phyloP scores from a whole-genome alignment of 2,329 filamentous ascomycete species.

The Triangularia setosa region DNA sequence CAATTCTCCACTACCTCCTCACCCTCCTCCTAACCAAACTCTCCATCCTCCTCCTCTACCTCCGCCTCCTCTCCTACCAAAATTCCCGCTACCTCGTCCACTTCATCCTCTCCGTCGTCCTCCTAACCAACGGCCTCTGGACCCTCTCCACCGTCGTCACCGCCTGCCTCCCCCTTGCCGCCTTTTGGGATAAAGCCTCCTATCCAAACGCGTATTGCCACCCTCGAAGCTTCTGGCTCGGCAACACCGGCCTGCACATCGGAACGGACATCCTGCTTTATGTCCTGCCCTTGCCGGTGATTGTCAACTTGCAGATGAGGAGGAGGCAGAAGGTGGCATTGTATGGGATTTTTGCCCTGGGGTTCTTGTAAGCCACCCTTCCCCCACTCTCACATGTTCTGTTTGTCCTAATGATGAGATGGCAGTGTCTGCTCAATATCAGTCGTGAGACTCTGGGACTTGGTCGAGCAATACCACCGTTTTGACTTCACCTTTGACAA shows the following conservation, averaged over 20 bases:
- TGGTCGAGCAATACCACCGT: conserved; percentile 24
- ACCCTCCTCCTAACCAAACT: conserved; percentile 29
- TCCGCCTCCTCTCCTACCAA: conserved; percentile 25
- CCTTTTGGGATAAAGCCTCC: conserved; percentile 25
- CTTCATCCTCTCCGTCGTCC: conserved; percentile 23
- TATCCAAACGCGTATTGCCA: conserved; percentile 25
- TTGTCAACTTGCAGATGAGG: conserved; percentile 16
- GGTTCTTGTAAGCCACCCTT: conserved; percentile 26
- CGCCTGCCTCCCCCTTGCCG: conserved; percentile 29
- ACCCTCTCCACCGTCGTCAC: conserved; percentile 27
- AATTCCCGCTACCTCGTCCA: conserved; percentile 30
- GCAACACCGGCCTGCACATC: conserved; percentile 26
- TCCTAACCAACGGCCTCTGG: conserved; percentile 28
- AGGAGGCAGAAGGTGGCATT: conserved; percentile 20
- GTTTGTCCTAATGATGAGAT: conserved; percentile 6
- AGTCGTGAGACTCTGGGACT: conserved; percentile 30
- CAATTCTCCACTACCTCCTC: conserved; percentile 28
- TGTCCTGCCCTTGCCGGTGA: conserved; percentile 21
- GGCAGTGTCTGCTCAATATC: conserved; percentile 34
- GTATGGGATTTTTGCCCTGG: conserved; percentile 20
- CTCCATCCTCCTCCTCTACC: conserved; percentile 27
- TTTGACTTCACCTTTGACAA: conserved; percentile 30
- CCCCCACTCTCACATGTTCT: conserved; percentile 39
- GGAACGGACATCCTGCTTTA: conserved; percentile 25
- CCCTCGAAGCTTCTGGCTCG: conserved; percentile 14